phyloP scores from a whole-genome alignment of 2,329 filamentous ascomycete species.

The Talaromyces sp. region DNA sequence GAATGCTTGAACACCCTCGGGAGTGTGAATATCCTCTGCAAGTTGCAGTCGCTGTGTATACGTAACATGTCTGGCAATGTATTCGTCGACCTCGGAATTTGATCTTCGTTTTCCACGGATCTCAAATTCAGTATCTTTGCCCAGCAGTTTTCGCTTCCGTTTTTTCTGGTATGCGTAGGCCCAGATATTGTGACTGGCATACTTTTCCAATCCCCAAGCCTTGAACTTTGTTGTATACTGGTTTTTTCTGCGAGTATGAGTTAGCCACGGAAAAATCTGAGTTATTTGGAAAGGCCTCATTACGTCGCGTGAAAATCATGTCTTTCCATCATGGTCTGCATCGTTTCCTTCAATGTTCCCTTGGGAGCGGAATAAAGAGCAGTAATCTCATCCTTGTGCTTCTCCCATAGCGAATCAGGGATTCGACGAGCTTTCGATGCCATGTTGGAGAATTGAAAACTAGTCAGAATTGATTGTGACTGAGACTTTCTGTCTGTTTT shows the following conservation, averaged over 20 bases:
- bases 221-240: constrained; percentile 5
- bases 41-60: neutral
- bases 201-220: neutral
- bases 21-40: neutral
- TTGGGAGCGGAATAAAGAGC: neutral
- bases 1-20: neutral
- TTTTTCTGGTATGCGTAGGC: neutral
- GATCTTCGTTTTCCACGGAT: neutral
- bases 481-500: neutral
- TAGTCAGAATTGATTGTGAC: neutral
- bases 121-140: neutral
- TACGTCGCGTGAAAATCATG: constrained; percentile 5
- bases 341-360: constrained; percentile 1
- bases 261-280: neutral
- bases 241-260: neutral
- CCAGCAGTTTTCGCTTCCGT: constrained; percentile 1
- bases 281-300: neutral
- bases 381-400: neutral
- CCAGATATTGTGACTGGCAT: neutral
- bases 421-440: neutral
- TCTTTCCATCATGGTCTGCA: constrained; percentile 1
- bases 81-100: neutral
- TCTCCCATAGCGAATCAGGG: neutral
- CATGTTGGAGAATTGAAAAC: neutral
- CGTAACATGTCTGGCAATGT: constrained; percentile 5